Conservation (phyloP, 2,329 filamentous ascomycete species). For the Neonectria punicea region DNA sequence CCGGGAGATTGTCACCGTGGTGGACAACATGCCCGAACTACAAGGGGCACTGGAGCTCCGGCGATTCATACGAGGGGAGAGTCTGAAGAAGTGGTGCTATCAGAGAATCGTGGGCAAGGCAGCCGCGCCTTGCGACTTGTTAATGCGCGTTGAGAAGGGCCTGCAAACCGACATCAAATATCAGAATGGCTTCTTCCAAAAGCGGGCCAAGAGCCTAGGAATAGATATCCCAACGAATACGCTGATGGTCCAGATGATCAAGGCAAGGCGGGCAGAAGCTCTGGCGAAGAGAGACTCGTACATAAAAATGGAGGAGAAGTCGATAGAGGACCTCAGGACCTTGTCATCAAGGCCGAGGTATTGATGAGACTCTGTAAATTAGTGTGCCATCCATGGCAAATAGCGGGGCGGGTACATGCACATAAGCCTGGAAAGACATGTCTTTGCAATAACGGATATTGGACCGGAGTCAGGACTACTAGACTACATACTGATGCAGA, state of each 20-base stretch:
- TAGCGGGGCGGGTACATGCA: neutral
- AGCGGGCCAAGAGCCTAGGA: constrained; percentile 76
- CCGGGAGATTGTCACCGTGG: constrained; percentile 77
- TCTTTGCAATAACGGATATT: too few species aligned
- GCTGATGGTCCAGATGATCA: constrained; percentile 77
- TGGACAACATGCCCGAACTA: constrained; percentile 80
- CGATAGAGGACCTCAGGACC: constrained; percentile 38
- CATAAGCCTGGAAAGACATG: neutral
- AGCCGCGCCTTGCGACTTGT: constrained; percentile 69
- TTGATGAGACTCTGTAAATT: constrained; percentile 33
- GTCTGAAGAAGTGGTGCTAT: constrained; percentile 69
- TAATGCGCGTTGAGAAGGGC: constrained; percentile 71
- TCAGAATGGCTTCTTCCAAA: constrained; percentile 88
- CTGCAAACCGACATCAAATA: constrained; percentile 80
- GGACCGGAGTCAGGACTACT: too few species aligned
- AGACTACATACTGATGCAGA: too few species aligned
- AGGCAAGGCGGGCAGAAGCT: constrained; percentile 67
- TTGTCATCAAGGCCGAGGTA: constrained; percentile 2
- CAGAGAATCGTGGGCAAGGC: constrained; percentile 55
- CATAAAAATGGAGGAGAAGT: constrained; percentile 51
- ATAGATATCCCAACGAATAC: constrained; percentile 79
- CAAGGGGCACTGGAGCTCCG: constrained; percentile 67
- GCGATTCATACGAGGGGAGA: constrained; percentile 66
- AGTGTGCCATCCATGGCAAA: constrained; percentile 17
- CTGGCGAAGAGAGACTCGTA: constrained; percentile 45